Conservation (phyloP, 192 early-diverging fungal species). For the Coemansia sp. region DNA sequence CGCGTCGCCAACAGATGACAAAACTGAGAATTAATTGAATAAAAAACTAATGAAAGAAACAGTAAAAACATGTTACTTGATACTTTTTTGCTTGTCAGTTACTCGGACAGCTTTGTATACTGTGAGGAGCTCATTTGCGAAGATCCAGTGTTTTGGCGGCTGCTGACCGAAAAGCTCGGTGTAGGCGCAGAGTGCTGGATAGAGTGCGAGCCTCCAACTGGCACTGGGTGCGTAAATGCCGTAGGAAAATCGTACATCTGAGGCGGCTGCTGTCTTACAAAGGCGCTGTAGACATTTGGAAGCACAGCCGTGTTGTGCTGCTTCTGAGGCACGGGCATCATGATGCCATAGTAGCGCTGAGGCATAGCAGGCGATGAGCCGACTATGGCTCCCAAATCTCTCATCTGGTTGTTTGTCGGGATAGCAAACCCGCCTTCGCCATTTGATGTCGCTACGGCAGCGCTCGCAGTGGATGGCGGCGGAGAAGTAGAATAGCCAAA, state of each 20-base stretch:
- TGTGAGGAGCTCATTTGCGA: constrained; percentile 20
- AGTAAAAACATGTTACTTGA: not conserved
- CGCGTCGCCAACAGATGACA: not conserved
- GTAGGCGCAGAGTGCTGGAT: constrained; percentile 12
- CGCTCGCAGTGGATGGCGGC: constrained; percentile 1
- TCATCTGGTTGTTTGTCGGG: constrained; percentile 1
- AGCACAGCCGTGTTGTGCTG: constrained; percentile 12
- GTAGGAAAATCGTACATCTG: constrained; percentile 6
- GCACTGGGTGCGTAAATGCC: constrained; percentile 5
- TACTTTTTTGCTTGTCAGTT: not conserved
- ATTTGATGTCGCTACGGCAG: not conserved
- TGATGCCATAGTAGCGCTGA: constrained; percentile 18
- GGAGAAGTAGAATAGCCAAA: constrained; percentile 20
- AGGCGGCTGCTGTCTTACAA: constrained; percentile 7
- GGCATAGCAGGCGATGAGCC: constrained; percentile 11
- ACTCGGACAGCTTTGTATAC: constrained; percentile 20
- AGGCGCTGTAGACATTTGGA: not conserved
- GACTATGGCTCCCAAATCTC: constrained; percentile 2
- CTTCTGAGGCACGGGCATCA: constrained; percentile 16
- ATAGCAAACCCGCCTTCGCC: constrained; percentile 21
- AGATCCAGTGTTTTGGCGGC: constrained; percentile 26
- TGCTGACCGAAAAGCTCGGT: constrained; percentile 16
- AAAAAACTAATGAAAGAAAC: not conserved
- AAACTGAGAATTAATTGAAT: not conserved
- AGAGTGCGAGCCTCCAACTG: not conserved